Evolutionary conservation across 306 rosid species (phyloP), one percentile per base, ranked within the genome.

Genomic region (Malus sieversii): DNA sequence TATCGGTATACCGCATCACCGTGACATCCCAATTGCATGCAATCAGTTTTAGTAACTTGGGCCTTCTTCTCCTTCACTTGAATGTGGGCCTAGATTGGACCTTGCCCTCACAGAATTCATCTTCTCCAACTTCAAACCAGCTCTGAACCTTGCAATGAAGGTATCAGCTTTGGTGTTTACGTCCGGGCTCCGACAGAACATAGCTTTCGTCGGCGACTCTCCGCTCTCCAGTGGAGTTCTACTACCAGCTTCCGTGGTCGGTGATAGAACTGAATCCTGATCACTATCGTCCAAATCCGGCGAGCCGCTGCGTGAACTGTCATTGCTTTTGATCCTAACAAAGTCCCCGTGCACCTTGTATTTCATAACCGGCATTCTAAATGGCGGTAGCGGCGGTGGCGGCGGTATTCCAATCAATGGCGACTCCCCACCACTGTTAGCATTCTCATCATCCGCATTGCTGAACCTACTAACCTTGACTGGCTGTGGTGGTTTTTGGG

Each of bases 141-240:
- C 93, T 76, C 90, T 88, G 84, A 94, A 88, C 63, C 77, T 88
- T 55, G 82, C 84, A 51, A 94, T 94, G 83, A 94, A 94, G 20
- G 75, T 90, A 63, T 81, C 89, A 78, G 98, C 97, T 81, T 94
- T 90, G 70, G 85, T 87, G 82, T 94, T 84, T 44, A 94, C 91
- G 67, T 89, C 93, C 4, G 98, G 96, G 77, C 87, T 91, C 25
- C 86, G 81, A 82, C 93, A 91, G 82, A 80, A 86, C 82, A 80
- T 73, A 5, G 79, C 65, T 60, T 22, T 27, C 20, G 82, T 65
- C 1, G 85, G 66, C 0, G 89, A 29, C 62, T 83, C 87, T 75
- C 68, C 87, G 9, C 71, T 77, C 63, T 75, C 65, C 40, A 46
- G 9, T 10, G 62, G 58, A 4, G 18, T 32, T 22, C 46, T 58